phyloP scores from a whole-genome alignment of 495 filamentous ascomycete genomes.

The Podospora didyma region DNA sequence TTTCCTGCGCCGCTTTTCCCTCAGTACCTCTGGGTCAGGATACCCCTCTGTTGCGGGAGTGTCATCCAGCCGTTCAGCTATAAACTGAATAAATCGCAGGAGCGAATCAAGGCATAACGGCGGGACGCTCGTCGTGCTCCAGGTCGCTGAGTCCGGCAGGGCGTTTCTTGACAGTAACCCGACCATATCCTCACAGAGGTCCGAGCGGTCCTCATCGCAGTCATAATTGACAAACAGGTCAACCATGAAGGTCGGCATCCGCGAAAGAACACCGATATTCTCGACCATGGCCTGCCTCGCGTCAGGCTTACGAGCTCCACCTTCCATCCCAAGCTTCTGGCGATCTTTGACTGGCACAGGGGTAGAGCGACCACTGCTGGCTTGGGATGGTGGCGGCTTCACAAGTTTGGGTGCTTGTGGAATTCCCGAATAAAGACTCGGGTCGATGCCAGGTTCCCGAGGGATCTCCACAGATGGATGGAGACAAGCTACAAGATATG shows the following conservation, averaged over 20 bases:
- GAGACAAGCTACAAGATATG: constrained; percentile 89
- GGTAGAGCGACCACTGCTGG: constrained; percentile 78
- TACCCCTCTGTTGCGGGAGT: constrained; percentile 60
- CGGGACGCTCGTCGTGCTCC: constrained; percentile 98
- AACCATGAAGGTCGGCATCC: constrained; percentile 90
- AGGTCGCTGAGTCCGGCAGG: constrained; percentile 95
- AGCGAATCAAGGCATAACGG: constrained; percentile 91
- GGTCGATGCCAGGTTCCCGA: constrained; percentile 82
- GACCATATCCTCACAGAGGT: constrained; percentile 93
- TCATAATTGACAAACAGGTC: constrained; percentile 98
- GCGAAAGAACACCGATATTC: constrained; percentile 81
- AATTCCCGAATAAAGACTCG: constrained; percentile 87
- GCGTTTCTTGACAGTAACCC: constrained; percentile 90
- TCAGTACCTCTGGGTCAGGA: constrained; percentile 59
- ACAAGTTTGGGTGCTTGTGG: constrained; percentile 84
- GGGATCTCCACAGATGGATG: constrained; percentile 92
- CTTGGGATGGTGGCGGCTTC: constrained; percentile 74
- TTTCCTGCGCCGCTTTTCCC: constrained; percentile 71
- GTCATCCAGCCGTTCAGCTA: constrained; percentile 81
- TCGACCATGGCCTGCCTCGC: constrained; percentile 98
- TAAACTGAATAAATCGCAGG: constrained; percentile 83
- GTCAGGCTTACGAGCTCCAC: constrained; percentile 85
- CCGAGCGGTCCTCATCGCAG: constrained; percentile 86
- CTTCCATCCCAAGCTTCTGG: constrained; percentile 90
- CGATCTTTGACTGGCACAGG: constrained; percentile 92